Base-by-base conservation (phyloP, 768 basidiomycete species). In the Rhodotorula sphaerocarpa region DNA sequence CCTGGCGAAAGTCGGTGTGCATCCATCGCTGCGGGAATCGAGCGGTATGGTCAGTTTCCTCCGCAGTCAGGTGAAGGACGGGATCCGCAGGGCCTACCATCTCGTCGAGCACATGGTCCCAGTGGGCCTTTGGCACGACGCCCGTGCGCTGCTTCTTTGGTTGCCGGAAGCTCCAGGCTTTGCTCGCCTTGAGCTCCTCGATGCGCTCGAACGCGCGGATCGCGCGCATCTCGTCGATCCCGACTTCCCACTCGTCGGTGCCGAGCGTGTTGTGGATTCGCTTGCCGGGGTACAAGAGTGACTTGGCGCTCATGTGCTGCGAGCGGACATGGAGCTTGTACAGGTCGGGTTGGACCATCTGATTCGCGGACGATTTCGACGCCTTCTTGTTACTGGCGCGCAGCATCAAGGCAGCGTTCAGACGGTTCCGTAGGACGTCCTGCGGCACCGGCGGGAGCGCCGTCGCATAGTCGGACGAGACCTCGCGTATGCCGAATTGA, bases 1-100 rank as follows among this genome's bases (percentile, higher is more conserved):
- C 95, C 75, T 97, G 92, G 25, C 88, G 84, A 69, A 95, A 96
- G 74, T 99, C 95, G 42, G 82, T 82, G 31, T 89, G 86, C 83
- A 99, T 86, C 95, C 95, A 99, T 82, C 86, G 89, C 92, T 91
- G 45, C 27, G n/a, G n/a, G n/a, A n/a, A n/a, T n/a, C n/a, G 15
- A 7, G 47, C 11, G 54, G 39, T 1, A 18, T 23, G 18, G 15
- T 30, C 14, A 45, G 7, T 30, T n/a, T 41, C 27, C 23, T 36
- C 25, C n/a, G n/a, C n/a, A n/a, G n/a, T n/a, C n/a, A n/a, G n/a
- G n/a, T n/a, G n/a, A n/a, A n/a, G n/a, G n/a, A n/a, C n/a, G n/a
- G n/a, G n/a, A n/a, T n/a, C n/a, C n/a, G n/a, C n/a, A n/a, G n/a
- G n/a, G n/a, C n/a, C n/a, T 57, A 88, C 90, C 90, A 96, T 90